phyloP scores from a whole-genome alignment of 2,329 filamentous ascomycete genomes.

The Curvularia hawaiiensis region DNA sequence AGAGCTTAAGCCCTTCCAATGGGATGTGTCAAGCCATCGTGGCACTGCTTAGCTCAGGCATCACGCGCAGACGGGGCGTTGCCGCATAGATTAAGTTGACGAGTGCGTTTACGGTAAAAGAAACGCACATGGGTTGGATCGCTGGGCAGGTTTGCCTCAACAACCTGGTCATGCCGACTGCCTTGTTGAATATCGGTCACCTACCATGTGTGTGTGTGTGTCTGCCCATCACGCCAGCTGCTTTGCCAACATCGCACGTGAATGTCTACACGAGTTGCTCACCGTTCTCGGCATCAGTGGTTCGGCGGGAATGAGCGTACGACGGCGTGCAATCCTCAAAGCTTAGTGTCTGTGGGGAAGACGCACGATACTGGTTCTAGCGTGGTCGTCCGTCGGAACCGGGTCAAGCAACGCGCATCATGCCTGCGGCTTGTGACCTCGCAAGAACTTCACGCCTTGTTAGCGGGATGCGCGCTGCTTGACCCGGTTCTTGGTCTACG shows the following conservation, averaged over 20 bases:
- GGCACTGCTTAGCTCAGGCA: constrained; percentile 2
- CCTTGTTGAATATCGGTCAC: neutral
- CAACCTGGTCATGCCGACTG: constrained; percentile 8
- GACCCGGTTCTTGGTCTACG: neutral
- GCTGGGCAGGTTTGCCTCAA: neutral
- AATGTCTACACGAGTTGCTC: constrained; percentile 7
- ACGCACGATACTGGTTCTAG: constrained; percentile 8
- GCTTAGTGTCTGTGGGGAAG: constrained; percentile 12
- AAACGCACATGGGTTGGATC: neutral
- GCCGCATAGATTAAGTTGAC: neutral
- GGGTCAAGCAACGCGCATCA: constrained; percentile 10
- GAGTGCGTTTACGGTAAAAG: neutral
- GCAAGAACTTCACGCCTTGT: neutral
- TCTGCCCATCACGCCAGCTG: constrained; percentile 7
- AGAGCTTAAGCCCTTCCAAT: constrained; percentile 1
- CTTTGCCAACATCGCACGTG: constrained; percentile 4
- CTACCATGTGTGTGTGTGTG: constrained; percentile 1
- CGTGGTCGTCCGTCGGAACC: constrained; percentile 1
- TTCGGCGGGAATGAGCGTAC: constrained; percentile 9
- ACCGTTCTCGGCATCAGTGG: constrained; percentile 1
- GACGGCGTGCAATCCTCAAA: constrained; percentile 12
- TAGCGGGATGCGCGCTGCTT: constrained; percentile 2
- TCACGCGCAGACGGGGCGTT: neutral
- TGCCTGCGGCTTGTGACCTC: constrained; percentile 10
- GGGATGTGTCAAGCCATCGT: constrained; percentile 5